phyloP scores from a whole-genome alignment of 805 yeast genomes.

The Candida tibetensis region DNA sequence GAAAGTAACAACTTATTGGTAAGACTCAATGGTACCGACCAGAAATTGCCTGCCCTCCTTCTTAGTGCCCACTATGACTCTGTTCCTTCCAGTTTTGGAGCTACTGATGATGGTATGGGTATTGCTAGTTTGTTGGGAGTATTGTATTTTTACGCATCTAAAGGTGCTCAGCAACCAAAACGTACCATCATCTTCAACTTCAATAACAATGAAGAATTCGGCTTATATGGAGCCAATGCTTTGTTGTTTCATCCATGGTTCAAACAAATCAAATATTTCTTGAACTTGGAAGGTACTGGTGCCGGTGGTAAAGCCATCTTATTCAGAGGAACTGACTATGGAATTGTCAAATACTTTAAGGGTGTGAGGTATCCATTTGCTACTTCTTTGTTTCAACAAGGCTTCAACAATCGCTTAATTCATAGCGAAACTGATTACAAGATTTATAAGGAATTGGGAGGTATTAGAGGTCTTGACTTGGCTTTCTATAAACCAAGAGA shows the following conservation, averaged over 20 bases:
- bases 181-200: conserved; percentile 79
- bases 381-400: conserved; percentile 78
- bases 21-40: conserved; percentile 62
- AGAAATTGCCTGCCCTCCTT: conserved; percentile 60
- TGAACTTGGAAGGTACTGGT: conserved; percentile 91
- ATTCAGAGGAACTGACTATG: conserved; percentile 80
- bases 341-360: conserved; percentile 56
- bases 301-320: conserved; percentile 83
- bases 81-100: conserved; percentile 82
- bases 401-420: conserved; percentile 69
- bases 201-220: conserved; percentile 88
- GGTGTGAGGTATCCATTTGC: conserved; percentile 71
- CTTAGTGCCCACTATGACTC: conserved; percentile 87
- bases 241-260: conserved; percentile 76
- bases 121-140: conserved; percentile 76
- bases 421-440: conserved; percentile 84
- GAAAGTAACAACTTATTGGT: conserved; percentile 83
- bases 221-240: conserved; percentile 74
- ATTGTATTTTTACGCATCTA: conserved; percentile 43
- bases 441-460: conserved; percentile 62
- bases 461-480: conserved; percentile 78
- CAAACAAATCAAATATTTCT: conserved; percentile 55
- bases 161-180: conserved; percentile 48
- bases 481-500: conserved; percentile 87
- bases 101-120: conserved; percentile 93